A percentile compares a stretch with the other conserved stretches of the same genome.
Conservation (phyloP, 805 yeast genomes). For the Candida yuanshanica region DNA sequence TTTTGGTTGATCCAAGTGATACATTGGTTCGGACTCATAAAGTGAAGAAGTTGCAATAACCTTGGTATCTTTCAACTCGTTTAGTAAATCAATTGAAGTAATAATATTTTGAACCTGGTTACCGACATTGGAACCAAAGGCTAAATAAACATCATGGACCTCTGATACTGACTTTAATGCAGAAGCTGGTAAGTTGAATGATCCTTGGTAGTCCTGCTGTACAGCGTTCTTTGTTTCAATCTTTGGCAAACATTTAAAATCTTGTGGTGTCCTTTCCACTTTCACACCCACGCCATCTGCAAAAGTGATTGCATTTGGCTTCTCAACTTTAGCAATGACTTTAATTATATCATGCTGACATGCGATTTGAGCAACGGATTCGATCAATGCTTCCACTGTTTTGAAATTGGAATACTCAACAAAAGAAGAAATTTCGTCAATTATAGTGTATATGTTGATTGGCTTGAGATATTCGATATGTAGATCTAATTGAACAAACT, state of each 20-base stretch:
- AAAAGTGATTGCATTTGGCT: constrained; percentile 82
- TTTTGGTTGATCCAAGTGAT: constrained; percentile 68
- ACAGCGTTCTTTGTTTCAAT: constrained; percentile 10
- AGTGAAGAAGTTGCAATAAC: constrained; percentile 67
- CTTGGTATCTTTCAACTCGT: constrained; percentile 26
- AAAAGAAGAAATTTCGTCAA: constrained; percentile 46
- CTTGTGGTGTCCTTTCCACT: constrained; percentile 42
- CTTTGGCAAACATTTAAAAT: constrained; percentile 27
- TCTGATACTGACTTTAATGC: constrained; percentile 29
- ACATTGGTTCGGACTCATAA: constrained; percentile 92
- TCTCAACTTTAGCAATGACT: constrained; percentile 60
- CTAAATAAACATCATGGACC: constrained; percentile 59
- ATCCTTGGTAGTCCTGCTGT: constrained; percentile 2
- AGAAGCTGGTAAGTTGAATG: constrained; percentile 21
- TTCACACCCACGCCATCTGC: constrained; percentile 91
- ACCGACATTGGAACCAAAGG: constrained; percentile 89
- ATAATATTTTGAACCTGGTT: constrained; percentile 58
- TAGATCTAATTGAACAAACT: constrained; percentile 60
- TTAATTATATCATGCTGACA: constrained; percentile 35
- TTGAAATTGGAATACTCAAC: constrained; percentile 80
- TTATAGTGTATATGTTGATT: constrained; percentile 31
- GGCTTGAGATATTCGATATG: constrained; percentile 36
- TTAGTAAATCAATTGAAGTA: constrained; percentile 45
- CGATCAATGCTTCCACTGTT: constrained; percentile 90
- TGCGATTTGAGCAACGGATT: constrained; percentile 58